Base-by-base conservation (phyloP, 768 basidiomycete species). In the Suillus cothurnatus region DNA sequence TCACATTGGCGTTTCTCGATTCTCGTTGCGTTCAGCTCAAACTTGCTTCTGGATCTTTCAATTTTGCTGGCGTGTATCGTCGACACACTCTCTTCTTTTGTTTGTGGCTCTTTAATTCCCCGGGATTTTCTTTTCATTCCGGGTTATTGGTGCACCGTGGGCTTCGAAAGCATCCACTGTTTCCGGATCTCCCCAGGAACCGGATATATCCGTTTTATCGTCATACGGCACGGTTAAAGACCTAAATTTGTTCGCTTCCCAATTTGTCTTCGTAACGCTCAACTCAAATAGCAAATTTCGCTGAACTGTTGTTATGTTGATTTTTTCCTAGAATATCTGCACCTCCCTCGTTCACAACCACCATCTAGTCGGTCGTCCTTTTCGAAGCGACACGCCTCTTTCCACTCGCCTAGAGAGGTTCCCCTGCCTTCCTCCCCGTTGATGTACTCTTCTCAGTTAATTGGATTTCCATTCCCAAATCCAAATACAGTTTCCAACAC, bases 341-440 rank as follows among this genome's bases (percentile, higher is more conserved):
- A 66, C 36, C 61, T 62, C 39, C 53, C 66, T n/a, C 57, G 55
- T 57, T 77, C 72, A 23, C 76, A 73, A 17, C 64, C 68, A 60
- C 66, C 71, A 23, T 74, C 68, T 65, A 71, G 78, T 61, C 71
- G 71, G 66, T 69, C 73, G 31, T 79, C 78, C 4, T 77, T 69
- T 66, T 71, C 77, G 32, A 86, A 84, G 71, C 81, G 86, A 56
- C 82, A 86, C 81, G 82, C 86, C 23, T 86, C 85, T 45, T 82
- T 86, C 70, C 81, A 83, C 72, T 81, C 82, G 21, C 86, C 85
- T 2, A 72, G 84, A 66, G 86, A 86, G 71, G 74, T 85, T 45
- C 84, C 86, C 11, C 74, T 85, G 50, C 82, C 84, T 26, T 81
- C 77, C 45, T 80, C 80, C 4, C 71, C 77, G 9, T 67, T 70